Base-by-base conservation (phyloP, 148 eudicot genomes). In the Rhododendron mucronatum region DNA sequence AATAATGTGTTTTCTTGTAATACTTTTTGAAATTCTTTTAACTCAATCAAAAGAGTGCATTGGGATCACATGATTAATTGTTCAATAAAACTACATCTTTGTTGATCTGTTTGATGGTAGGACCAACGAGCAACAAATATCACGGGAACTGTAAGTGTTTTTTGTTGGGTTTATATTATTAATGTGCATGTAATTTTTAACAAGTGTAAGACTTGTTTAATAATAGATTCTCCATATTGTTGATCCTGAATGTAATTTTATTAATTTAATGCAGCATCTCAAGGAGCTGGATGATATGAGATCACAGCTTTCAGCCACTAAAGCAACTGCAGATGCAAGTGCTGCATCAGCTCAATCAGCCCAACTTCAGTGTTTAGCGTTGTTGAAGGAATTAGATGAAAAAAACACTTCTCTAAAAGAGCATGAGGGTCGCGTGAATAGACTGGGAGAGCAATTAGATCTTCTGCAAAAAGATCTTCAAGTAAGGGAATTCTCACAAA, bases 291-390 rank as follows among this genome's bases (percentile, higher is more conserved):
- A 95, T 85, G 92, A 86, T 89, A 93, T 97, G 80, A 90, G 91
- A 87, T 81, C 89, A 67, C 94, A 92, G 88, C 98, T 97, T 78
- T 90, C 92, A 18, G 86, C 87, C 2, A 94, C 96, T 78, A 91
- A 90, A 88, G 97, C 93, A 80, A 91, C 94, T 82, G 95, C 98
- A 78, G 93, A 93, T 84, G 93, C 95, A 84, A 95, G 98, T 91
- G 95, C 95, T 81, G 92, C 92, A 48, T 92, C 95, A 88, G 98
- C 99, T 33, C 91, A 95, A 78, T 93, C 95, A 78, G 95, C 99
- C n/a, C 94, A 96, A 82, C 57, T 92, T 87, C 97, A 97, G 85
- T 95, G 99, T 87, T 81, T 88, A 83, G 89, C 90, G 11, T 90
- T 97, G 35, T 86, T 90, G 23, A 93, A 91, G 84, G 96, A 95